A percentile compares a stretch with the other conserved stretches of the same genome.
Conservation (phyloP, 805 yeast species). For the Grigorovia jiainica region DNA sequence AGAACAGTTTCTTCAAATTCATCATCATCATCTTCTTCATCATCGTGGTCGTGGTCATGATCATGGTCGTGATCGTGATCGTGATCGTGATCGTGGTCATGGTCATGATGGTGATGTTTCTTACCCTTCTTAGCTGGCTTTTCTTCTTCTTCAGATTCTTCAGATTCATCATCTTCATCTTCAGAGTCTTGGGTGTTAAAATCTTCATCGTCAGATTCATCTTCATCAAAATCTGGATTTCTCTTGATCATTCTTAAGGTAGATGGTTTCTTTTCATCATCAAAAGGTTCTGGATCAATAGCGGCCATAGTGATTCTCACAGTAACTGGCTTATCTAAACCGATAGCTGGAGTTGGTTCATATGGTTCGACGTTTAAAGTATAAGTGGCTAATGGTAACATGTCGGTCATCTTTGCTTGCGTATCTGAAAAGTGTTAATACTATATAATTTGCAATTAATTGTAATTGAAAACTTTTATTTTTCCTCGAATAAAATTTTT, state of each 20-base stretch:
- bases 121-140: slow-evolving; percentile 38
- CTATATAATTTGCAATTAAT: no score
- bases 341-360: slow-evolving; percentile 78
- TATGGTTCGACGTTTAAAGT: slow-evolving; percentile 81
- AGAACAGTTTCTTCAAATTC: slow-evolving; percentile 77
- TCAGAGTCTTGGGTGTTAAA: slow-evolving; percentile 39
- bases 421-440: neutral
- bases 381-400: slow-evolving; percentile 81
- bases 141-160: slow-evolving; percentile 32
- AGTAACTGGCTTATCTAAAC: slow-evolving; percentile 79
- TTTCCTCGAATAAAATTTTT: neutral
- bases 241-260: slow-evolving; percentile 84
- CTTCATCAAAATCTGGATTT: slow-evolving; percentile 39
- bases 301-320: slow-evolving; percentile 92
- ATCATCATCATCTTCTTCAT: slow-evolving; percentile 51
- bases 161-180: slow-evolving; percentile 32
- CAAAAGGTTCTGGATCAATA: slow-evolving; percentile 73
- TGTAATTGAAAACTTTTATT: no score
- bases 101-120: slow-evolving; percentile 17
- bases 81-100: slow-evolving; percentile 10
- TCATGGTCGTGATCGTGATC: slow-evolving; percentile 4
- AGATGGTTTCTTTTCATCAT: slow-evolving; percentile 76
- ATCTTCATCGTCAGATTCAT: slow-evolving; percentile 37
- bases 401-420: slow-evolving; percentile 43
- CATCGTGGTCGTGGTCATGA: slow-evolving; percentile 3